These are phyloP conservation scores for Fonsecaea pedrosoi DNA, from an alignment of 2,329 filamentous ascomycete genomes.

Conservation along the genomic window DNA sequence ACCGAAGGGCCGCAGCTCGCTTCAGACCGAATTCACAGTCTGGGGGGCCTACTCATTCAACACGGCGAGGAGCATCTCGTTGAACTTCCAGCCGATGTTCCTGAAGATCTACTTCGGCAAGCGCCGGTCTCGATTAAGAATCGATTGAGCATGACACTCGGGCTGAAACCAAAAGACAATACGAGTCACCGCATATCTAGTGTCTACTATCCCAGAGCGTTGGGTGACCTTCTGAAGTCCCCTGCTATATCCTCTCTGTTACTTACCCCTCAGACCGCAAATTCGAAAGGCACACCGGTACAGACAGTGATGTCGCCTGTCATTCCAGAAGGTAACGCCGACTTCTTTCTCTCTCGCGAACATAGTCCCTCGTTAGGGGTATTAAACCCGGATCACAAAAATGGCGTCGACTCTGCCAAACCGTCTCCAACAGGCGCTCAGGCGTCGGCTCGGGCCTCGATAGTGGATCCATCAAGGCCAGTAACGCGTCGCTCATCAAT, in stretches of 20 bases:
- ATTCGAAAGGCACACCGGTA: slow-evolving; percentile 29
- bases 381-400: slow-evolving; percentile 25
- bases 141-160: slow-evolving; percentile 37
- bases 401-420: slow-evolving; percentile 11
- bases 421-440: slow-evolving; percentile 8
- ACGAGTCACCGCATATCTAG: slow-evolving; percentile 36
- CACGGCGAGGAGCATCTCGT: slow-evolving; percentile 25
- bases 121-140: slow-evolving; percentile 39
- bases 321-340: slow-evolving; percentile 23
- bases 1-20: slow-evolving; percentile 8
- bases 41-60: slow-evolving; percentile 23
- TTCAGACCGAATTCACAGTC: slow-evolving; percentile 8
- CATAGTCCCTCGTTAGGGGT: slow-evolving; percentile 28
- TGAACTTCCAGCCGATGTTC: slow-evolving; percentile 40
- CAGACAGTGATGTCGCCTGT: slow-evolving; percentile 26
- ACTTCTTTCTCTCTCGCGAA: slow-evolving; percentile 26
- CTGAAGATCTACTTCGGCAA: slow-evolving; percentile 35
- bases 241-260: slow-evolving; percentile 29
- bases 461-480: slow-evolving; percentile 19
- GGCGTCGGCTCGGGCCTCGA: slow-evolving; percentile 25
- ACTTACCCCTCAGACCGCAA: slow-evolving; percentile 20
- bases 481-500: slow-evolving; percentile 27
- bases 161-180: slow-evolving; percentile 29
- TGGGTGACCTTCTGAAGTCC: slow-evolving; percentile 34
- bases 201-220: slow-evolving; percentile 35